Base-by-base conservation (phyloP, 371 early-diverging fungal genomes). In the Mucor velutinosus region DNA sequence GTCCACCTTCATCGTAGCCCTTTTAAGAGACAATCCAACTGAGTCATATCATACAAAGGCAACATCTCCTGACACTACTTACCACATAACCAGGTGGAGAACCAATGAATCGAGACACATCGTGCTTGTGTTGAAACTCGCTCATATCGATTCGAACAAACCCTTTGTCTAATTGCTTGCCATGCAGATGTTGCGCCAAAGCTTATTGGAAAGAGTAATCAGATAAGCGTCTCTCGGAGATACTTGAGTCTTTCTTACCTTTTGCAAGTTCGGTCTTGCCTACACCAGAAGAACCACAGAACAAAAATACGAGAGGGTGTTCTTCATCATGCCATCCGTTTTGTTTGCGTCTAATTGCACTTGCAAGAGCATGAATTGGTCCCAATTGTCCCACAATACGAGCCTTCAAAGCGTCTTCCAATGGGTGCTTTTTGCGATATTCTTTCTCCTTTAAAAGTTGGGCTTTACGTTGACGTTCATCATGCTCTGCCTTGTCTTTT, bases 181-280 rank as follows among this genome's bases (percentile, higher is more conserved):
- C 83, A 65, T 83, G 83, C 14, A 83, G 57, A 65, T 87, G 78
- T 17, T 85, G 71, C n/a, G 80, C 83, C 63, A 83, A 65, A 14
- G 79, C 80, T 82, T 43, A 14, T 5, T 17, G 23, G 5, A 49
- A n/a, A 58, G 14, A 10, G 30, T 56, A 5, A 30, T 25, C 21
- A 51, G 27, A 2, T 11, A 51, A 51, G 7, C 5, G 1, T 43
- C 17, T 43, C 15, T 15, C 15, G n/a, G 5, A 4, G 30, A 43
- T 5, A 23, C 3, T 25, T 21, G 25, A 15, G 19, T 11, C 29
- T 14, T 35, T 10, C 57, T 45, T 84, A 80, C 80, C 81, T 77
- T 92, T 92, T 2, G 90, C 89, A 27, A 90, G 76, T 64, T 90
- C 90, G 2, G 92, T 92, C 72, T 92, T 92, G 45, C 92, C 92